Percentiles rank a stretch among this genome's conserved stretches.
These are phyloP conservation scores for Arxiozyma bovina DNA, from an alignment of 1,139 yeast genomes.

Conservation along the genomic window DNA sequence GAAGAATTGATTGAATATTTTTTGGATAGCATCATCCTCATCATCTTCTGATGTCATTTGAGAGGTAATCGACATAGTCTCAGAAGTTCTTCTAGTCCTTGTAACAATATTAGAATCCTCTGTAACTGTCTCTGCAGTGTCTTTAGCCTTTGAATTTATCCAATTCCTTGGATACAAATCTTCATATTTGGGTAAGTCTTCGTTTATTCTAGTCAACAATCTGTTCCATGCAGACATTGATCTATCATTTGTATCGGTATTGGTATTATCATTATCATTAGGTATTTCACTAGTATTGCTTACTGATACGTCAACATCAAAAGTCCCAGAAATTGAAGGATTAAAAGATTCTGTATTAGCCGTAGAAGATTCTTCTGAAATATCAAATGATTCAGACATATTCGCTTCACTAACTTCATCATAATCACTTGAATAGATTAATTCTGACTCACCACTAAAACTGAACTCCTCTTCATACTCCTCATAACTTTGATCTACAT, in stretches of 20 bases:
- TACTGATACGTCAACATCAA: background rate
- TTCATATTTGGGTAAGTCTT: constrained; percentile 64
- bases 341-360: background rate
- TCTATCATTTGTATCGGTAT: constrained; percentile 4
- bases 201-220: constrained; percentile 51
- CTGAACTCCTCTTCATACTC: constrained; percentile 13
- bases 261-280: constrained; percentile 4
- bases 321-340: constrained; percentile 11
- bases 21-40: constrained; percentile 45
- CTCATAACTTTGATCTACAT: constrained; percentile 30
- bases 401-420: constrained; percentile 8
- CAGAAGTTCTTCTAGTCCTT: background rate
- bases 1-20: constrained; percentile 46
- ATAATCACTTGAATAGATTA: constrained; percentile 23
- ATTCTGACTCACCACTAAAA: constrained; percentile 13
- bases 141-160: constrained; percentile 8
- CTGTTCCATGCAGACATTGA: constrained; percentile 47
- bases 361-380: background rate
- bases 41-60: constrained; percentile 21
- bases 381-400: background rate
- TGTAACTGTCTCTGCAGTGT: constrained; percentile 23
- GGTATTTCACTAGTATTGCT: background rate
- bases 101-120: constrained; percentile 7
- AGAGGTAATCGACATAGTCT: constrained; percentile 25
- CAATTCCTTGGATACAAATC: constrained; percentile 57